Evolutionary conservation across 345 rosid genomes (phyloP), one percentile per base, ranked within the genome.

Genomic region (Camelina neglecta): DNA sequence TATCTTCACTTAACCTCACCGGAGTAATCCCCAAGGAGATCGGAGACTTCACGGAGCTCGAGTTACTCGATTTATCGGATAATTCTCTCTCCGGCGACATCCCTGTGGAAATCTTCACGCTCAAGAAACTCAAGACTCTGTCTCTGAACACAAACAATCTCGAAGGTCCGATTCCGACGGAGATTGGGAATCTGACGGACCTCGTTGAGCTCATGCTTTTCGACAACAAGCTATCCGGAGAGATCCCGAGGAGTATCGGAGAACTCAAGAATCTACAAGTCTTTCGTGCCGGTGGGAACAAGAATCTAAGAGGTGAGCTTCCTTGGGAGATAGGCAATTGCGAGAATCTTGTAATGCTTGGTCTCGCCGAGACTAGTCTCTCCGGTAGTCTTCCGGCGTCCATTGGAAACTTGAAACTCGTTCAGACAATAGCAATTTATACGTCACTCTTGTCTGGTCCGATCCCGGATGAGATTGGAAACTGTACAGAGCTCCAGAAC

Each of bases 211-310:
- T 93, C 10, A 51, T 65, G 47, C 82, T 93, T 1, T 91, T 77
- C 5, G 98, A 93, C 59, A 91, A 93, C 66, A 89, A 87, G 57
- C 81, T 93, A 41, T 79, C 86, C 33, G 97, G 93, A 3, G 75
- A 69, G 77, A 81, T 91, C 10, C 97, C 98, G 0, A 68, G 47
- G 58, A 84, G 80, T 18, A 83, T 91, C 23, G 98, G 97, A 62
- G 73, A 76, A 57, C 65, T 93, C 16, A 77, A 72, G 80, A 82
- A 71, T 57, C 87, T 93, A 13, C 71, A 85, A 78, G 79, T 71
- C 61, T 78, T 93, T n/a, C 80, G 98, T 77, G 90, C 87, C 0
- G 98, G 98, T 16, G 98, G 98, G 13, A 93, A 93, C 80, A 85
- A 88, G 86, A 83, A 91, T 66, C 84, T 91, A 18, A 84, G 83